Evolutionary conservation across 163 green algal genomes (phyloP).

Genomic region (Scenedesmus sp.): DNA sequence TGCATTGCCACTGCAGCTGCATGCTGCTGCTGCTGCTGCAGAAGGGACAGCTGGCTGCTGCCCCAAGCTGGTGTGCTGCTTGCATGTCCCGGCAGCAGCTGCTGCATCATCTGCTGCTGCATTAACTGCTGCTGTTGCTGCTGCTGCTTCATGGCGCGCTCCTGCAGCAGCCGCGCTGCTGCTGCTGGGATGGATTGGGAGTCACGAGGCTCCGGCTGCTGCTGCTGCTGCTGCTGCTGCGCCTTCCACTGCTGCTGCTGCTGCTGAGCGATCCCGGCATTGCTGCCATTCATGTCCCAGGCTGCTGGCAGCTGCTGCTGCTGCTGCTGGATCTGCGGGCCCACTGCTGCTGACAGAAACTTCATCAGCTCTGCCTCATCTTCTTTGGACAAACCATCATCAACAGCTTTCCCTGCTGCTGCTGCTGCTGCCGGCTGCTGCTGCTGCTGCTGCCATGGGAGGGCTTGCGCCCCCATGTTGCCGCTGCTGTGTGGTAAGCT

Average conservation of each 20-base stretch:
- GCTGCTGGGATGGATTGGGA: not conserved
- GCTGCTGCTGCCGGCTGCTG: not conserved
- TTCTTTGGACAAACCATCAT: not conserved
- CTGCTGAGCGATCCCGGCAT: not conserved
- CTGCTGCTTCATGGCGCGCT: not conserved
- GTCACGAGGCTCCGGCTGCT: not conserved
- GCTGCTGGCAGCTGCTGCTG: not conserved
- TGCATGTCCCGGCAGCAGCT: not conserved
- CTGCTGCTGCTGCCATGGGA: not conserved
- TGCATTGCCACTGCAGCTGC: not conserved
- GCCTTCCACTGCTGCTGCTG: not conserved
- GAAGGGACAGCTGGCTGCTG: not conserved
- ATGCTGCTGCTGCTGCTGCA: not conserved
- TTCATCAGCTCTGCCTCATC: not conserved
- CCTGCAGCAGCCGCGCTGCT: not conserved
- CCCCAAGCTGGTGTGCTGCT: not conserved
- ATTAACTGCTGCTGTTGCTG: not conserved
- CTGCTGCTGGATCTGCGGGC: not conserved
- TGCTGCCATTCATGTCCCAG: not conserved
- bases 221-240: not conserved
- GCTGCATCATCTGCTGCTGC: slow-evolving; percentile 12
- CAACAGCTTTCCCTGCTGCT: not conserved
- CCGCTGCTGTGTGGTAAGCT: not conserved
- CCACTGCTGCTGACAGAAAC: not conserved
- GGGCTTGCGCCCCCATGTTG: not conserved